Evolutionary conservation across 2,329 filamentous ascomycete species (phyloP).

Genomic region (Colletotrichum tamarilloi): DNA sequence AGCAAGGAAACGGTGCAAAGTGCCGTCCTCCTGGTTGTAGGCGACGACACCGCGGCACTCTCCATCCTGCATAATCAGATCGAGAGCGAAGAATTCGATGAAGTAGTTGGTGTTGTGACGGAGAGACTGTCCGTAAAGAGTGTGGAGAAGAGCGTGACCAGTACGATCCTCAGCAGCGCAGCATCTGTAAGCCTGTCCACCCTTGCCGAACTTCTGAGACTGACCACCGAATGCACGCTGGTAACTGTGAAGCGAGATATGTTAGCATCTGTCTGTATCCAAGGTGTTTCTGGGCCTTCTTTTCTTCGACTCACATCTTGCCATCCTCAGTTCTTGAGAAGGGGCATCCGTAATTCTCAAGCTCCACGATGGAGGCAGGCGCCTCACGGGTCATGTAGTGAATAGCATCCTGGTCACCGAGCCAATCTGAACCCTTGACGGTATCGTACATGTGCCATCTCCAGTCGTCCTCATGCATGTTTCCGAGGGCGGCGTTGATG

Average conservation of each 20-base stretch:
- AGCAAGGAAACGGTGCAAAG: conserved; percentile 94
- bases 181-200: conserved; percentile 97
- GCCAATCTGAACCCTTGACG: conserved; percentile 97
- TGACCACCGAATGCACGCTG: conserved; percentile 99
- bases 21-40: conserved; percentile 99
- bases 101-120: conserved; percentile 99
- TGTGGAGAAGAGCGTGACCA: conserved; percentile 97
- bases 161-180: conserved; percentile 97
- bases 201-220: conserved; percentile 94
- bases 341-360: conserved; percentile 97
- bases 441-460: conserved; percentile 99
- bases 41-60: conserved; percentile 96
- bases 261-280: conserved; percentile 37
- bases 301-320: conserved; percentile 75
- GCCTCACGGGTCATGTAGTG: conserved; percentile 99
- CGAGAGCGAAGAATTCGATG: conserved; percentile 98
- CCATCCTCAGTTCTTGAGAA: conserved; percentile 97
- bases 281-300: not conserved
- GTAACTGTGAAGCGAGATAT: conserved; percentile 69
- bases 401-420: conserved; percentile 96
- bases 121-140: conserved; percentile 96
- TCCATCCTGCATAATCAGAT: conserved; percentile 97
- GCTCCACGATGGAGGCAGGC: conserved; percentile 89
- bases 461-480: conserved; percentile 99
- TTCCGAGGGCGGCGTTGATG: conserved; percentile 89